Conservation (phyloP, 2,329 filamentous ascomycete species). For the Chrysoporthe austroafricana region DNA sequence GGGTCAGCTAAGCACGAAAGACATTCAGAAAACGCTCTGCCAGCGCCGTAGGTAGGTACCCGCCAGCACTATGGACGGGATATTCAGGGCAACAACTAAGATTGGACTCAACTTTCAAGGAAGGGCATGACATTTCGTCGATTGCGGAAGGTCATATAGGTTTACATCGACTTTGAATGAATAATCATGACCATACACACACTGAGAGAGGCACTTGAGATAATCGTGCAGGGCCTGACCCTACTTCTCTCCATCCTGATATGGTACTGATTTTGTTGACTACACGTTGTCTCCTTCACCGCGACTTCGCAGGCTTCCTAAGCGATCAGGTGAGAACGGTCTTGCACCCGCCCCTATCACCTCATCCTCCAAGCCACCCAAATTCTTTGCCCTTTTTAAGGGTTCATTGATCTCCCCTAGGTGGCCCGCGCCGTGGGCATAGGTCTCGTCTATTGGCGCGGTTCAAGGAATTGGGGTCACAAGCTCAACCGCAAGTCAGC, state of each 20-base stretch:
- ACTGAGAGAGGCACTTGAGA: not conserved
- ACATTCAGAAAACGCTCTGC: not conserved
- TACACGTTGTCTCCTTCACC: not conserved
- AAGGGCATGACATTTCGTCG: not conserved
- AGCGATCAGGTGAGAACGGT: too few species aligned
- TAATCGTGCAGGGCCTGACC: not conserved
- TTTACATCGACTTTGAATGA: not conserved
- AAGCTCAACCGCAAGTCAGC: not conserved
- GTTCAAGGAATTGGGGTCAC: not conserved
- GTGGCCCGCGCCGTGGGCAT: not conserved
- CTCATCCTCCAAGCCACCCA: not conserved
- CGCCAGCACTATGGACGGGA: not conserved
- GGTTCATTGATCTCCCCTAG: not conserved
- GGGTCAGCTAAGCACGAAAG: conserved; percentile 2
- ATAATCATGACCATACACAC: not conserved
- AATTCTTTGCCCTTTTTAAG: not conserved
- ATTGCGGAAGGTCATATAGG: not conserved
- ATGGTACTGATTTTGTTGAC: not conserved
- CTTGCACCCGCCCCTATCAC: too few species aligned
- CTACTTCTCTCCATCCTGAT: not conserved
- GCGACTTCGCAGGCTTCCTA: too few species aligned
- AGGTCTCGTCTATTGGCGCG: not conserved
- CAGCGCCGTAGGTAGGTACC: not conserved
- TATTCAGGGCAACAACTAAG: not conserved
- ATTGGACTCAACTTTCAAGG: not conserved